Percentiles rank a stretch among this genome's conserved stretches.
These are phyloP conservation scores for Nakaseomyces delphensis DNA, from an alignment of 1,139 yeast genomes.

Conservation along the genomic window DNA sequence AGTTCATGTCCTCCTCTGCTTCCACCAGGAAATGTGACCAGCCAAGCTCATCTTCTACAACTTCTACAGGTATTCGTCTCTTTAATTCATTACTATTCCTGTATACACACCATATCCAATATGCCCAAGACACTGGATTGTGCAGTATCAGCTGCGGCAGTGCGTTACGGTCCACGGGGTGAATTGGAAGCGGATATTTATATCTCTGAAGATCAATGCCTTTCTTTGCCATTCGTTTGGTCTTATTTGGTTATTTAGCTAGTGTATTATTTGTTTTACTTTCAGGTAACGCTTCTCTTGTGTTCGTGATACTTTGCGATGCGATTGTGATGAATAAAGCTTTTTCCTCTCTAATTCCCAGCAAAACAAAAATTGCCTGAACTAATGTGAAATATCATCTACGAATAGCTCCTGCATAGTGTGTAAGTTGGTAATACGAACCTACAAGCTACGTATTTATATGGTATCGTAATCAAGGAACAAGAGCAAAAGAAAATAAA, in stretches of 20 bases:
- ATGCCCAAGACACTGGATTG: conserved; percentile 54
- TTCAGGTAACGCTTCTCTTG: too few relatives aligned
- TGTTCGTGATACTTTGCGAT: background rate
- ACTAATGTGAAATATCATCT: background rate
- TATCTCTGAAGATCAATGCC: conserved; percentile 29
- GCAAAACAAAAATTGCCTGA: background rate
- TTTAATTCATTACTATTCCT: conserved; percentile 13
- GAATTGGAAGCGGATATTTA: conserved; percentile 35
- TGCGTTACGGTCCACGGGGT: conserved; percentile 26
- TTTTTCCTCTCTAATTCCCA: background rate
- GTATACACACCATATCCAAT: conserved; percentile 36
- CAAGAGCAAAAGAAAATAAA: background rate
- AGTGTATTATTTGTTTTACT: too few relatives aligned
- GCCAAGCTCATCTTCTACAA: conserved; percentile 12
- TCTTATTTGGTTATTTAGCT: background rate
- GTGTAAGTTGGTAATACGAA: too few relatives aligned
- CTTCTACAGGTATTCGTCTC: conserved; percentile 15
- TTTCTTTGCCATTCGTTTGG: conserved; percentile 31
- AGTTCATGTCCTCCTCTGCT: conserved; percentile 42
- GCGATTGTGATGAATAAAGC: background rate
- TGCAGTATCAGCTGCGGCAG: conserved; percentile 45
- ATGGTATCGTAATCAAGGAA: background rate
- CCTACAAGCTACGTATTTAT: background rate
- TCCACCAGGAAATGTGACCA: conserved; percentile 33
- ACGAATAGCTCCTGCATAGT: background rate